Evolutionary conservation across 2,329 filamentous ascomycete species (phyloP).

Genomic region (Trichophyton schoenleinii): DNA sequence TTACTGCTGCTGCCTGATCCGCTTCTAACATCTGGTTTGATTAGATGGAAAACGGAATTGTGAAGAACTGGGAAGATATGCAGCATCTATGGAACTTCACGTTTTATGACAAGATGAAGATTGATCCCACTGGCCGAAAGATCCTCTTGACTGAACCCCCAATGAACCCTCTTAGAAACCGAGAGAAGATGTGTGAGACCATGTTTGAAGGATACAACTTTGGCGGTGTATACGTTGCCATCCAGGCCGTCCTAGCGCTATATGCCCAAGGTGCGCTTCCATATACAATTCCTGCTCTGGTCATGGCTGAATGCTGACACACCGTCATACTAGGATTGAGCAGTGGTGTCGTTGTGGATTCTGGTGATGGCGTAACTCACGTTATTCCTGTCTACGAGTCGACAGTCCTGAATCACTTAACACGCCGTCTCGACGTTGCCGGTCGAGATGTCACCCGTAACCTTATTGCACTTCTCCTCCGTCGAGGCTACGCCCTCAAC

Average conservation of each 20-base stretch:
- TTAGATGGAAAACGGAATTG: slow-evolving; percentile 97
- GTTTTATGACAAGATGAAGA: slow-evolving; percentile 90
- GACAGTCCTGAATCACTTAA: slow-evolving; percentile 93
- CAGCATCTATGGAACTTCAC: slow-evolving; percentile 99
- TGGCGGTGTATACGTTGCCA: slow-evolving; percentile 93
- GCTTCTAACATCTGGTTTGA: slow-evolving; percentile 7
- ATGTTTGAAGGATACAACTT: slow-evolving; percentile 98
- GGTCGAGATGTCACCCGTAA: slow-evolving; percentile 97
- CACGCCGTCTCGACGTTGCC: slow-evolving; percentile 82
- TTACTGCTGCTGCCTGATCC: not conserved
- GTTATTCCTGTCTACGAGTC: slow-evolving; percentile 98
- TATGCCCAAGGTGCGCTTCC: slow-evolving; percentile 72
- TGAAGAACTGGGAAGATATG: slow-evolving; percentile 99
- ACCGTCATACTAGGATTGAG: slow-evolving; percentile 51
- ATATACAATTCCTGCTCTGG: not conserved
- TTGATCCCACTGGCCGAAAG: slow-evolving; percentile 84
- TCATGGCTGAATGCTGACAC: not conserved
- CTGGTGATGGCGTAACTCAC: slow-evolving; percentile 94
- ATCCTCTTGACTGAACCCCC: slow-evolving; percentile 95
- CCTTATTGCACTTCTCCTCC: slow-evolving; percentile 83
- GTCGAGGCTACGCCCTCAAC: slow-evolving; percentile 92
- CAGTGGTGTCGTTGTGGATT: slow-evolving; percentile 96
- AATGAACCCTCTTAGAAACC: slow-evolving; percentile 94
- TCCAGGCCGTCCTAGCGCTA: slow-evolving; percentile 88
- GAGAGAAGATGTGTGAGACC: slow-evolving; percentile 96